phyloP scores from a whole-genome alignment of 2,329 filamentous ascomycete species.

The Fusarium miscanthi region DNA sequence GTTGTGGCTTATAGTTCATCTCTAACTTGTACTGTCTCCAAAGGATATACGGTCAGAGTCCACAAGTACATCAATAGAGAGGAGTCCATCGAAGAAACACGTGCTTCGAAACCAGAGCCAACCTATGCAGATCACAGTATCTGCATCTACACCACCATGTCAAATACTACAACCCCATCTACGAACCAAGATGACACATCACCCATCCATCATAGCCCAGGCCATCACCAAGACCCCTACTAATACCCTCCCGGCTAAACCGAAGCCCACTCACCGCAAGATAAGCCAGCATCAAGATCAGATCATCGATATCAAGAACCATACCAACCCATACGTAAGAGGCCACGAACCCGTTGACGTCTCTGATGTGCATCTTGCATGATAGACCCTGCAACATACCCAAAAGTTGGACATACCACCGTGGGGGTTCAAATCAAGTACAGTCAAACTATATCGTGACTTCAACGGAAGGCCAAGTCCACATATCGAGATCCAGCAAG shows the following conservation, averaged over 20 bases:
- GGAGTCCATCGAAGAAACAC: background rate
- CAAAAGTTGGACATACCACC: slow-evolving; percentile 9
- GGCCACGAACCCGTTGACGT: background rate
- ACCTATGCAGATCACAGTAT: background rate
- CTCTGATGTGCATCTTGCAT: background rate
- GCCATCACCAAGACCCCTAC: background rate
- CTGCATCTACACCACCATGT: slow-evolving; percentile 9
- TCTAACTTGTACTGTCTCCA: too few relatives aligned
- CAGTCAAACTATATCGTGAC: background rate
- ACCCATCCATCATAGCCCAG: background rate
- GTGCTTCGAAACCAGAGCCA: background rate
- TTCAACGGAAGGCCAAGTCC: slow-evolving; percentile 26
- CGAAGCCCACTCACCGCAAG: slow-evolving; percentile 29
- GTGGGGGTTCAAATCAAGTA: background rate
- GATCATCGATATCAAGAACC: slow-evolving; percentile 14
- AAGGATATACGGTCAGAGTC: background rate
- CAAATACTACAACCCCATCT: slow-evolving; percentile 5
- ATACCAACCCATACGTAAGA: slow-evolving; percentile 7
- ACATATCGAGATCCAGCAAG: slow-evolving; percentile 16
- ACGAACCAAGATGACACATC: background rate
- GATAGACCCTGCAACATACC: background rate
- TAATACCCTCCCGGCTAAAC: slow-evolving; percentile 5
- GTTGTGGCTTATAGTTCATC: too few relatives aligned
- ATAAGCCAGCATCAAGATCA: slow-evolving; percentile 18
- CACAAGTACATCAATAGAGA: background rate